Evolutionary conservation across 2,329 filamentous ascomycete species (phyloP).

Genomic region (Teratosphaeria destructans): DNA sequence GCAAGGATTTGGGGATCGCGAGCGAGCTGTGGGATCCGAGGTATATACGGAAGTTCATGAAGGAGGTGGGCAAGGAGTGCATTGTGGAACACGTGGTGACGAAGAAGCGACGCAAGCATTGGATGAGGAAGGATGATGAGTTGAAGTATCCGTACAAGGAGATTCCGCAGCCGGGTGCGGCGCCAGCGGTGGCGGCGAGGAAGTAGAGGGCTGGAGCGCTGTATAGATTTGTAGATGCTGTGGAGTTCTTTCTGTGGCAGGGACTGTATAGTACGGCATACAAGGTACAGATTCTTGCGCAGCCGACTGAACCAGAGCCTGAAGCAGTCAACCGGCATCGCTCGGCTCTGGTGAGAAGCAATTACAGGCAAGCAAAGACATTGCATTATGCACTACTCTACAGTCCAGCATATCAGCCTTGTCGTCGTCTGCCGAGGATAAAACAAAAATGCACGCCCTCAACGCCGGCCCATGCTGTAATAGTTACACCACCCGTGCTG

Average conservation of each 20-base stretch:
- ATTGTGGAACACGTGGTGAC: slow-evolving; percentile 82
- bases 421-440: not conserved
- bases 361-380: not conserved
- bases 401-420: not conserved
- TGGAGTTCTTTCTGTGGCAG: not conserved
- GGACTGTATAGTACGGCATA: not conserved
- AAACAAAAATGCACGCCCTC: not conserved
- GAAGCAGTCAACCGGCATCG: not conserved
- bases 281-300: not conserved
- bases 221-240: not conserved
- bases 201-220: not conserved
- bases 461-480: not conserved
- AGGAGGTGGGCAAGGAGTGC: slow-evolving; percentile 61
- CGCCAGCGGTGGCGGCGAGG: not conserved
- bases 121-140: slow-evolving; percentile 72
- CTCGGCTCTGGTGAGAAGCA: not conserved
- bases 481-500: not conserved
- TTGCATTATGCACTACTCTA: not conserved
- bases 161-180: slow-evolving; percentile 10
- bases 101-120: slow-evolving; percentile 85
- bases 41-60: slow-evolving; percentile 76
- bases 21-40: slow-evolving; percentile 94
- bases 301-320: not conserved
- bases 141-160: slow-evolving; percentile 55
- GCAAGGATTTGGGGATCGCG: slow-evolving; percentile 91